Evolutionary conservation across 306 rosid genomes (phyloP).

Genomic region (Trifolium subterraneum): DNA sequence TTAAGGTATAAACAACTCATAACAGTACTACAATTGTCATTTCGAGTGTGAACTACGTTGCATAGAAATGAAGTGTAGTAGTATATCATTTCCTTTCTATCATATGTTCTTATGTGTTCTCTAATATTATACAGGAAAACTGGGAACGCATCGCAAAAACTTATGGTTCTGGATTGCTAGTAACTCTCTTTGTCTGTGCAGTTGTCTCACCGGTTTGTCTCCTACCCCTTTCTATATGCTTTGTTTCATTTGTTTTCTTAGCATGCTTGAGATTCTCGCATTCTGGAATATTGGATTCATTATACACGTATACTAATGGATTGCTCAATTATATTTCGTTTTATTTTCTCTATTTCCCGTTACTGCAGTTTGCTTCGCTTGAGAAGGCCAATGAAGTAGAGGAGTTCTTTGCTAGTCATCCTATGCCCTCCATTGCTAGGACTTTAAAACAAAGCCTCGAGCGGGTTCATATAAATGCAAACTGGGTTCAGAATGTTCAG

Average conservation of each 20-base stretch:
- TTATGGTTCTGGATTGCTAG: constrained; percentile 79
- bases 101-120: constrained; percentile 13
- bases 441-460: constrained; percentile 93
- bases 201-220: constrained; percentile 81
- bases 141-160: constrained; percentile 70
- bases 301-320: background rate
- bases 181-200: constrained; percentile 70
- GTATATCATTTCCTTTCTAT: background rate
- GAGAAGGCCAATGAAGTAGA: constrained; percentile 85
- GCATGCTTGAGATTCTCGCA: background rate
- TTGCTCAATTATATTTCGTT: background rate
- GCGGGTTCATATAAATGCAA: constrained; percentile 70
- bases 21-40: constrained; percentile 8
- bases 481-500: constrained; percentile 71
- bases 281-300: background rate
- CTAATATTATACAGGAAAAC: constrained; percentile 60
- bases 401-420: constrained; percentile 70
- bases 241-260: constrained; percentile 13
- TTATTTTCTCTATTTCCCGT: background rate
- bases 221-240: constrained; percentile 27
- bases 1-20: constrained; percentile 66
- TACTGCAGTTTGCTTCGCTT: constrained; percentile 76
- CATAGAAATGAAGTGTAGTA: constrained; percentile 14
- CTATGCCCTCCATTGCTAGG: constrained; percentile 62
- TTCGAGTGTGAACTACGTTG: background rate